Evolutionary conservation across 1,284 basidiomycete genomes (phyloP).

Genomic region (Phellopilus nigrolimitatus): DNA sequence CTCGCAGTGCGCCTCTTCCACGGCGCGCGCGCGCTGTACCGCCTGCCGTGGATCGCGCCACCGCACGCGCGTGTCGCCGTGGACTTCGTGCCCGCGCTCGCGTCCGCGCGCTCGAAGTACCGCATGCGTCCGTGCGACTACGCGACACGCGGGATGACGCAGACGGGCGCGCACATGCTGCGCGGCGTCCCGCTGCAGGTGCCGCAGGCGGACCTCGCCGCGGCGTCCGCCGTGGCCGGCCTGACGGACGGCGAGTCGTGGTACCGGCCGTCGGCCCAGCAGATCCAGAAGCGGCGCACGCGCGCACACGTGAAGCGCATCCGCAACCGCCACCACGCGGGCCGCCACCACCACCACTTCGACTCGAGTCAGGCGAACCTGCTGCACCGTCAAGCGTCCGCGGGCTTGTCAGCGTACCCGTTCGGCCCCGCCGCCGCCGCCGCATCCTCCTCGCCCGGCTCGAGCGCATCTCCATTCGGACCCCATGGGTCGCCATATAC

Average conservation of each 20-base stretch:
- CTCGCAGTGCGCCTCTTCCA: background rate
- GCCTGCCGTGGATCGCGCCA: conserved; percentile 12
- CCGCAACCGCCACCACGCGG: background rate
- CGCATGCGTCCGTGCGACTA: background rate
- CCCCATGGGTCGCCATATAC: background rate
- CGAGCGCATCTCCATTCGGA: background rate
- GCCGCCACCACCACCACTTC: conserved; percentile 4
- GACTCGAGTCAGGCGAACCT: too few species aligned
- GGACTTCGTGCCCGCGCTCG: conserved; percentile 10
- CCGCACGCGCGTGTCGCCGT: conserved; percentile 9
- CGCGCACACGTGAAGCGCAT: background rate
- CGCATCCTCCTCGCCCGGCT: background rate
- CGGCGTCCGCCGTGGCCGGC: background rate
- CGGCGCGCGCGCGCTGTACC: conserved; percentile 1
- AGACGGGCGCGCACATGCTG: background rate
- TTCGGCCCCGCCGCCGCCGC: background rate
- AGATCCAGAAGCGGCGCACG: conserved; percentile 1
- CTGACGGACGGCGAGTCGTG: conserved; percentile 13
- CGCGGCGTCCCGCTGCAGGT: too few species aligned
- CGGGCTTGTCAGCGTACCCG: background rate
- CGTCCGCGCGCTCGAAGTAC: conserved; percentile 5
- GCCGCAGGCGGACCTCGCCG: background rate
- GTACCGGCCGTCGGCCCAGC: conserved; percentile 8
- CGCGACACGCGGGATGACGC: too few species aligned
- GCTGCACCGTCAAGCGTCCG: background rate